Conservation (phyloP, 495 filamentous ascomycete species). For the Astrothelium macrocarpum region DNA sequence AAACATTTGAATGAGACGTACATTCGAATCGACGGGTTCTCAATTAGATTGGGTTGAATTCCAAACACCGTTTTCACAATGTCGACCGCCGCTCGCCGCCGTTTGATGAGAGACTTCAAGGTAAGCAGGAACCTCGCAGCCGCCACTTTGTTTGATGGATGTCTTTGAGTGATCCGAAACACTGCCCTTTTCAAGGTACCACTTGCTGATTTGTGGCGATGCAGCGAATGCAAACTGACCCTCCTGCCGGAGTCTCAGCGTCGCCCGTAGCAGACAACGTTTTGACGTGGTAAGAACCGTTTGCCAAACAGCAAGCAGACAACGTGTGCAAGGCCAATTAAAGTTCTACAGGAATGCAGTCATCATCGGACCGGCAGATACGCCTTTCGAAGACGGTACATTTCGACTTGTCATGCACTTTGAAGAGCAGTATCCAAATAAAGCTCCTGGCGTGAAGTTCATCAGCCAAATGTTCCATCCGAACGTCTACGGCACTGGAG, state of each 20-base stretch:
- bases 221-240: slow-evolving; percentile 98
- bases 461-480: slow-evolving; percentile 99
- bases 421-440: slow-evolving; percentile 97
- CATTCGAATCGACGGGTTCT: background rate
- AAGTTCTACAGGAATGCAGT: slow-evolving; percentile 75
- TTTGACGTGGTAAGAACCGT: slow-evolving; percentile 78
- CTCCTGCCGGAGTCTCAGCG: slow-evolving; percentile 91
- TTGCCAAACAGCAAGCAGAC: too few species aligned
- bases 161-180: too few species aligned
- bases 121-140: background rate
- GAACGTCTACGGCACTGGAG: slow-evolving; percentile 94
- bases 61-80: slow-evolving; percentile 9
- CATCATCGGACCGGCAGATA: slow-evolving; percentile 95
- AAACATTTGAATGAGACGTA: background rate
- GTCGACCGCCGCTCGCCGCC: slow-evolving; percentile 25
- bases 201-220: slow-evolving; percentile 3
- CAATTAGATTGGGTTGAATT: background rate
- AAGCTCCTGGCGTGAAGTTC: slow-evolving; percentile 94
- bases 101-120: slow-evolving; percentile 29
- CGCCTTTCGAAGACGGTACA: slow-evolving; percentile 96
- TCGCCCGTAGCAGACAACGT: slow-evolving; percentile 97
- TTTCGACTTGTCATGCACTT: slow-evolving; percentile 98
- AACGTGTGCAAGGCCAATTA: background rate
- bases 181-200: background rate
- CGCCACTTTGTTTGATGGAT: background rate